Evolutionary conservation across 1,284 basidiomycete genomes (phyloP), one percentile per base, ranked within the genome.

Genomic region (Pseudozyma thailandica): DNA sequence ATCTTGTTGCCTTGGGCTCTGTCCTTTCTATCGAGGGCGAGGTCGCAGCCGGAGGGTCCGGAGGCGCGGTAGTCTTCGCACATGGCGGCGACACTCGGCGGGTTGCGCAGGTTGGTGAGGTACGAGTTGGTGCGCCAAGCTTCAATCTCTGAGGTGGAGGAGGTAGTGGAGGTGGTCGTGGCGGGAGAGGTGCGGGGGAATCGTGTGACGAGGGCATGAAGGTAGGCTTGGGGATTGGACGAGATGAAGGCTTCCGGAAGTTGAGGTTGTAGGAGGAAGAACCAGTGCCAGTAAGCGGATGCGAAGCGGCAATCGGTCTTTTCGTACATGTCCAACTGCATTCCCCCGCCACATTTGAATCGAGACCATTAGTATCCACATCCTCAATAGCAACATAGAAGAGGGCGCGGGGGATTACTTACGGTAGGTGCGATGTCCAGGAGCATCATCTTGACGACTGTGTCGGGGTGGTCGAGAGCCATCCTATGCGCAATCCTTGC

Each of bases 1-100:
- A 85, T 51, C 54, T 80, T 83, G 2, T 72, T 57, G 4, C 80
- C 83, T 0, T 58, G 45, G 15, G 63, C 46, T 2, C 71, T 68
- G 42, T 81, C 77, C n/a, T 49, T 47, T 16, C 76, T 63, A 51
- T 85, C 84, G 21, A 83, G 81, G 3, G 74, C 66, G 3, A 84
- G 74, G 47, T 85, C 84, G 23, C 81, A 79, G 6, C 66, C 74
- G n/a, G 20, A n/a, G 8, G 78, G 79, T 9, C 80, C 79, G 10
- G 83, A 78, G 0, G 83, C 83, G 3, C 84, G 79, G 59, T 85
- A 85, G 64, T 84, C 84, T 69, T 85, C 84, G 61, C 83, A 84
- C 51, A 62, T 74, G 15, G 79, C 74, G 1, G 38, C 23, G 23
- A 61, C 37, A 6, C 18, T 47, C 33, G 28, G 33, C 23, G 35